These are phyloP conservation scores for Colletotrichum paranaense DNA, from an alignment of 2,329 filamentous ascomycete genomes.

Conservation along the genomic window DNA sequence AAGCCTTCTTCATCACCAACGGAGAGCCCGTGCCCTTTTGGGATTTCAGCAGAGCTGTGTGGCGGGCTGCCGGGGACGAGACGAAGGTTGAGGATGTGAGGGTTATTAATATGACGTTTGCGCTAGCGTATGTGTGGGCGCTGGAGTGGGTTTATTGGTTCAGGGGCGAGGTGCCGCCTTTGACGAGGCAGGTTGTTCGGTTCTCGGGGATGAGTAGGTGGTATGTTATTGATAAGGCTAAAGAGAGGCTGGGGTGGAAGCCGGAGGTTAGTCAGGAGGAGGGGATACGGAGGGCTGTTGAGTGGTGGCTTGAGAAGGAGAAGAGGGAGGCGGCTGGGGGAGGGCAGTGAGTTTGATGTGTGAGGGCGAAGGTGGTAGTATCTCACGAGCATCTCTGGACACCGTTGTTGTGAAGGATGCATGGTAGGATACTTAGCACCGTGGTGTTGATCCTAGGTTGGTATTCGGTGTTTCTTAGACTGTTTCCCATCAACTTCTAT, in stretches of 20 bases:
- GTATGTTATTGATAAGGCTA: conserved; percentile 47
- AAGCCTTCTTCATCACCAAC: conserved; percentile 75
- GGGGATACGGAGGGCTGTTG: conserved; percentile 43
- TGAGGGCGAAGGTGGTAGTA: too few species aligned
- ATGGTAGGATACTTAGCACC: too few species aligned
- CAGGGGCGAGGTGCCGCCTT: conserved; percentile 40
- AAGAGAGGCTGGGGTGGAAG: conserved; percentile 44
- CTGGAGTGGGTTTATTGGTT: conserved; percentile 42
- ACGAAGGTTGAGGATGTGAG: conserved; percentile 22
- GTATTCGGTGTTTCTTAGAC: too few species aligned
- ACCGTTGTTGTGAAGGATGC: too few species aligned
- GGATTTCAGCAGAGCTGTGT: conserved; percentile 69
- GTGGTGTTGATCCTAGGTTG: background rate
- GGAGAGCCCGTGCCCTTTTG: conserved; percentile 71
- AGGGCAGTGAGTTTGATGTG: background rate
- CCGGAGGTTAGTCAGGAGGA: conserved; percentile 43
- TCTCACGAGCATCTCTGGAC: too few species aligned
- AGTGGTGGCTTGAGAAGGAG: conserved; percentile 32
- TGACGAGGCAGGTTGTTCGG: conserved; percentile 43
- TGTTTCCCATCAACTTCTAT: too few species aligned
- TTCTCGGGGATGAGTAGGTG: conserved; percentile 44
- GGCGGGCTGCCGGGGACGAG: conserved; percentile 45
- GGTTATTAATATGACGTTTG: conserved; percentile 1
- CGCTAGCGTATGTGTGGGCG: conserved; percentile 34
- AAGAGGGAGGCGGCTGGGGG: background rate